These are phyloP conservation scores for Stylonectria norvegica DNA, from an alignment of 2,329 filamentous ascomycete genomes.

Conservation along the genomic window DNA sequence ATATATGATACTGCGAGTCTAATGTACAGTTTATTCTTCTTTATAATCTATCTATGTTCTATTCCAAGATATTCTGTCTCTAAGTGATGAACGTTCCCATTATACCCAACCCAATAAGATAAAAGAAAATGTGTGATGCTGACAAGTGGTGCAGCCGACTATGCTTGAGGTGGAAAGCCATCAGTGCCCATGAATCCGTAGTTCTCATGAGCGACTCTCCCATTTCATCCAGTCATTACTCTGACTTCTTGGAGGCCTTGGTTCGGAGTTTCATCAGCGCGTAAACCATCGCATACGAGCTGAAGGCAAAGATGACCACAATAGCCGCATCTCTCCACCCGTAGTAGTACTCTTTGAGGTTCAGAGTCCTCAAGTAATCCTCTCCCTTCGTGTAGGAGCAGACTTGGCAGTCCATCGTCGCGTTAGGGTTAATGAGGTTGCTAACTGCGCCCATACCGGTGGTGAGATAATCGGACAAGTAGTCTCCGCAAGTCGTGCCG, in stretches of 20 bases:
- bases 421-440: constrained; percentile 59
- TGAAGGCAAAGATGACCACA: constrained; percentile 52
- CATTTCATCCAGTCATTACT: too few relatives aligned
- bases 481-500: constrained; percentile 54
- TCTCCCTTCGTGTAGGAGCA: constrained; percentile 57
- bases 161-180: too few relatives aligned
- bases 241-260: constrained; percentile 46
- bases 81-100: too few relatives aligned
- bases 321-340: constrained; percentile 66
- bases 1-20: too few relatives aligned
- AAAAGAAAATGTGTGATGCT: too few relatives aligned
- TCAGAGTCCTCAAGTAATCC: constrained; percentile 59
- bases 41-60: too few relatives aligned
- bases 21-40: too few relatives aligned
- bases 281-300: constrained; percentile 49
- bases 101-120: too few relatives aligned
- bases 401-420: constrained; percentile 52
- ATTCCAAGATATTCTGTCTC: too few relatives aligned
- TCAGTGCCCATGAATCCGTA: too few relatives aligned
- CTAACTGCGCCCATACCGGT: constrained; percentile 42
- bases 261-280: constrained; percentile 47
- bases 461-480: constrained; percentile 50
- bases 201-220: too few relatives aligned
- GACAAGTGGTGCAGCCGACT: too few relatives aligned
- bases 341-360: constrained; percentile 58